A percentile compares a stretch with the other conserved stretches of the same genome.
Conservation (phyloP, 208 protist species). For the Leishmania mexicana region DNA sequence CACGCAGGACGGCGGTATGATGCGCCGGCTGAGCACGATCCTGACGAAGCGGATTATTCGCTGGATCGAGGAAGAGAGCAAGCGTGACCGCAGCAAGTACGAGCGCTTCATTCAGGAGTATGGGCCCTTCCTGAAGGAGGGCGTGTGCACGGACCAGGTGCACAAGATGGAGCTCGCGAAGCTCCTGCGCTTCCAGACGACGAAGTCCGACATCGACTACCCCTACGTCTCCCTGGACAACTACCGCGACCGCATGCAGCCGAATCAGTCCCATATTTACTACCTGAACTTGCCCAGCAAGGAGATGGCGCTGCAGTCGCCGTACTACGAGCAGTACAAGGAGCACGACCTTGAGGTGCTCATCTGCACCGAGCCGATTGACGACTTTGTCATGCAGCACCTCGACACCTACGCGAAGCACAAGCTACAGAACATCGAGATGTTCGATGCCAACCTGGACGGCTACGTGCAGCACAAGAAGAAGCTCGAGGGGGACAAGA, state of each 20-base stretch:
- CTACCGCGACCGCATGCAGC: constrained; percentile 96
- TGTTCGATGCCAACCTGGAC: constrained; percentile 88
- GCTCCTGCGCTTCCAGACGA: constrained; percentile 94
- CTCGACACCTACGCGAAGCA: constrained; percentile 94
- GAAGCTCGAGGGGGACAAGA: constrained; percentile 84
- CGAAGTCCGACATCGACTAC: constrained; percentile 74
- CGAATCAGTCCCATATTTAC: constrained; percentile 96
- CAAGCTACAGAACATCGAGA: constrained; percentile 94
- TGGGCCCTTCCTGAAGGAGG: constrained; percentile 96
- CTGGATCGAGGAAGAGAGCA: constrained; percentile 92
- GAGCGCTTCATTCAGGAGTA: constrained; percentile 95
- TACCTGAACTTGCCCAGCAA: constrained; percentile 93
- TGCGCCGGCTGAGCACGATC: constrained; percentile 91
- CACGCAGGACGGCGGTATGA: constrained; percentile 96
- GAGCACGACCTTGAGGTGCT: constrained; percentile 95
- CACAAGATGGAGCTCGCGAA: constrained; percentile 95
- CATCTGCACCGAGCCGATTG: constrained; percentile 92
- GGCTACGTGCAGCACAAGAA: constrained; percentile 91
- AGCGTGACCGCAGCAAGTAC: constrained; percentile 92
- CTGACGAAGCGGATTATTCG: constrained; percentile 94
- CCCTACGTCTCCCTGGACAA: constrained; percentile 93
- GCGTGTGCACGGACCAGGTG: constrained; percentile 94
- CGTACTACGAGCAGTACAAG: constrained; percentile 98
- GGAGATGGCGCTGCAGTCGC: constrained; percentile 89
- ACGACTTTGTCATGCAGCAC: constrained; percentile 97